Evolutionary conservation across 148 eudicot genomes (phyloP).

Genomic region (Polygonum aviculare): DNA sequence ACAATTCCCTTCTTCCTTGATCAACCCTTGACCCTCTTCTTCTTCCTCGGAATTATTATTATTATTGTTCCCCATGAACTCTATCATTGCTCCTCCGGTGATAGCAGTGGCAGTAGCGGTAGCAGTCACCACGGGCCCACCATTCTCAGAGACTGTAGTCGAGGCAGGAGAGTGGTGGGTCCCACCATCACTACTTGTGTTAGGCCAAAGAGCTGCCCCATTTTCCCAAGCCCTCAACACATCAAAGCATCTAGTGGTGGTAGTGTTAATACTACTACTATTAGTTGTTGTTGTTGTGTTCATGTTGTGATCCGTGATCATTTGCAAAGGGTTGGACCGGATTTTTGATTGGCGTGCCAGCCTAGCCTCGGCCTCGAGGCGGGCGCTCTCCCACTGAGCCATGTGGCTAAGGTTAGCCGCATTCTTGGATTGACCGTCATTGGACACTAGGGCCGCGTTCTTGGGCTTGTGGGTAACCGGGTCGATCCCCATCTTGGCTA

Average conservation of each 20-base stretch:
- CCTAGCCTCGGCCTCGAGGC: conserved; percentile 94
- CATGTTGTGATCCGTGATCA: neutral
- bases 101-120: neutral
- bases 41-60: conserved; percentile 23
- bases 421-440: conserved; percentile 38
- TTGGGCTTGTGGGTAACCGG: conserved; percentile 92
- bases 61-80: conserved; percentile 38
- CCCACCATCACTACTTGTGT: conserved; percentile 9
- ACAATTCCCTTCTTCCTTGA: neutral
- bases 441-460: conserved; percentile 48
- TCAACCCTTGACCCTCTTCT: conserved; percentile 10
- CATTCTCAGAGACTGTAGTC: conserved; percentile 60
- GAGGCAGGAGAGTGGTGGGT: conserved; percentile 63
- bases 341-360: conserved; percentile 71
- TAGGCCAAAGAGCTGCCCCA: neutral
- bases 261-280: neutral
- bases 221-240: conserved; percentile 47
- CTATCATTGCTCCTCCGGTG: conserved; percentile 21
- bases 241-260: conserved; percentile 36
- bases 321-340: conserved; percentile 19
- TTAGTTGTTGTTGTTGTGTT: neutral
- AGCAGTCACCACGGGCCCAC: neutral
- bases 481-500: conserved; percentile 85
- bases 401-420: conserved; percentile 87
- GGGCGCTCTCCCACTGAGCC: conserved; percentile 98